phyloP scores from a whole-genome alignment of 2,329 filamentous ascomycete genomes.

The Colletotrichum sp. region DNA sequence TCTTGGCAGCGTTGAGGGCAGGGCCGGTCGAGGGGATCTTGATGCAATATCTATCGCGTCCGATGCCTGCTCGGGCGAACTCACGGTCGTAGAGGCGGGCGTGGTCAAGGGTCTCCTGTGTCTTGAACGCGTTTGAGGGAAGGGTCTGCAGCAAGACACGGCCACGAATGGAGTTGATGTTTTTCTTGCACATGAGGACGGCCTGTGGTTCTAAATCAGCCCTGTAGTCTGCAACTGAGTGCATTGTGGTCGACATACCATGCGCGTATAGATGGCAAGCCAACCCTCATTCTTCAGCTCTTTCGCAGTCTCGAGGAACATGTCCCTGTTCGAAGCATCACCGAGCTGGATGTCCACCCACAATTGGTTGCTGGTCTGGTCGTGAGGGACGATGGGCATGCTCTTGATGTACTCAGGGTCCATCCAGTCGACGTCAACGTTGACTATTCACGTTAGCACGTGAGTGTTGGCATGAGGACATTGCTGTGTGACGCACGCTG shows the following conservation, averaged over 20 bases:
- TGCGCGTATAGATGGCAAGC: conserved; percentile 53
- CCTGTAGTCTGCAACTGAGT: too few species aligned
- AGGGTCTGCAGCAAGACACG: conserved; percentile 54
- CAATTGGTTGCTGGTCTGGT: conserved; percentile 56
- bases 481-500: conserved; percentile 32
- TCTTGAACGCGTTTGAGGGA: conserved; percentile 51
- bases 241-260: conserved; percentile 29
- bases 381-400: conserved; percentile 49
- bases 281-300: conserved; percentile 51
- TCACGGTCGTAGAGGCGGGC: conserved; percentile 51
- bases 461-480: not conserved
- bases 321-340: conserved; percentile 44
- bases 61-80: conserved; percentile 48
- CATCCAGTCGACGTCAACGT: conserved; percentile 59
- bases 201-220: conserved; percentile 30
- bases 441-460: conserved; percentile 37
- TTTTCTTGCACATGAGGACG: conserved; percentile 52
- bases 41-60: conserved; percentile 52
- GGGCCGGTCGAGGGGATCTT: conserved; percentile 56
- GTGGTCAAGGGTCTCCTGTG: conserved; percentile 48
- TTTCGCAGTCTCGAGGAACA: conserved; percentile 44
- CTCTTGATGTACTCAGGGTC: conserved; percentile 50
- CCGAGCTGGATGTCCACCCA: conserved; percentile 53
- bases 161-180: conserved; percentile 49
- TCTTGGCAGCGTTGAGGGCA: conserved; percentile 48